These are phyloP conservation scores for Cephalotrichum gorgonifer DNA, from an alignment of 2,329 filamentous ascomycete species.

Conservation along the genomic window DNA sequence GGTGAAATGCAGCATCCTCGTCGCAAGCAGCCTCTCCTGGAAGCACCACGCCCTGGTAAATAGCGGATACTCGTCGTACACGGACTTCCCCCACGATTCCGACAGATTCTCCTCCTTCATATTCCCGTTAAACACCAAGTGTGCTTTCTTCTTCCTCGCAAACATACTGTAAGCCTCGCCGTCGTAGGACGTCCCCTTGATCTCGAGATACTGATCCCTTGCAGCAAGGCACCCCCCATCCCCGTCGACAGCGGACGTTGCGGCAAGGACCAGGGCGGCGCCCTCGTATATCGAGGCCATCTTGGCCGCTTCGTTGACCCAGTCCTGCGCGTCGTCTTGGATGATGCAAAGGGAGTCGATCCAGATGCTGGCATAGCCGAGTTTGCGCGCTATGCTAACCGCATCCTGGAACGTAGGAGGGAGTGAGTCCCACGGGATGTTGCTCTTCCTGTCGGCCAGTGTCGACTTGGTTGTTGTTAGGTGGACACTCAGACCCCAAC, in stretches of 20 bases:
- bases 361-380: conserved; percentile 8
- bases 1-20: conserved; percentile 14
- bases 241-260: conserved; percentile 6
- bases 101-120: not conserved
- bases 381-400: conserved; percentile 2
- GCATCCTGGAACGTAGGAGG: conserved; percentile 10
- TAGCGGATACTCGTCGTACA: not conserved
- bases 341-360: conserved; percentile 11
- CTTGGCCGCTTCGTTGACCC: conserved; percentile 6
- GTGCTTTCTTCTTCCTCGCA: not conserved
- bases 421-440: conserved; percentile 3
- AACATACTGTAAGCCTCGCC: not conserved
- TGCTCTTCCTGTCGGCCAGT: conserved; percentile 1
- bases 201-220: not conserved
- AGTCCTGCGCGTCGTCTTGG: conserved; percentile 8
- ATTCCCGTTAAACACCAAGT: not conserved
- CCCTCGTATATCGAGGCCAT: conserved; percentile 10
- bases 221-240: conserved; percentile 4
- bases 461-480: not conserved
- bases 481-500: conserved; percentile 5
- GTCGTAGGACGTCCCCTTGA: not conserved
- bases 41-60: conserved; percentile 16
- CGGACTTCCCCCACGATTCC: not conserved
- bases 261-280: conserved; percentile 8
- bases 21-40: conserved; percentile 17